Base-by-base conservation (phyloP, 768 basidiomycete species). In the Goffeauzyma gilvescens region DNA sequence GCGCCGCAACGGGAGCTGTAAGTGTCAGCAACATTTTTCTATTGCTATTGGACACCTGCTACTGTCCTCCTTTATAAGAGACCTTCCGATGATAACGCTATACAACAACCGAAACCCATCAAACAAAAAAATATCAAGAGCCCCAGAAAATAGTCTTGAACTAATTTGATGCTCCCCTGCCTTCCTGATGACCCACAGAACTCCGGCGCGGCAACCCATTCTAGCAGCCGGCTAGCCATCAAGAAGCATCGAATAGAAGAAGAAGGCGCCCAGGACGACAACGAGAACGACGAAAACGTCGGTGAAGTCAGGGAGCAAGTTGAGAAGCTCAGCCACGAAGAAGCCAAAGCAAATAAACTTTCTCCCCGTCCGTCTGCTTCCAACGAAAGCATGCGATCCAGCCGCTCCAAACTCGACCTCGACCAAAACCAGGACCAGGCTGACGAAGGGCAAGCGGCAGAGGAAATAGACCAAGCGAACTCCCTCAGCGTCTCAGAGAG, bases 371-470 rank as follows among this genome's bases (percentile, higher is more conserved):
- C 27, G 20, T 26, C 27, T 12, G 18, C 37, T 12, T 21, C 27
- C 12, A n/a, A 38, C 9, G 41, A 32, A 12, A n/a, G n/a, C n/a
- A n/a, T n/a, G n/a, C n/a, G n/a, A n/a, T n/a, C n/a, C n/a, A n/a
- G n/a, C n/a, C n/a, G n/a, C n/a, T n/a, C n/a, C n/a, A n/a, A n/a
- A n/a, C n/a, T n/a, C n/a, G n/a, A n/a, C n/a, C n/a, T n/a, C n/a
- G 48, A 50, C 18, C 39, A 42, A 10, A 42, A 44, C 6, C 26
- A 41, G 40, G 48, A 50, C 10, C 27, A 44, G 26, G 41, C 35
- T 10, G 55, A 52, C 26, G 24, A 34, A 2, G 41, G 13, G 12
- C 46, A 49, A 8, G 38, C 27, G 17, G 41, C 42, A 3, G 45
- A 9, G 9, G 34, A 32, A 17, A 33, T n/a, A 4, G 35, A 36